A percentile compares a stretch with the other conserved stretches of the same genome.
Conservation (phyloP, 352 stramenopile genomes). For the Phytophthora sojae region DNA sequence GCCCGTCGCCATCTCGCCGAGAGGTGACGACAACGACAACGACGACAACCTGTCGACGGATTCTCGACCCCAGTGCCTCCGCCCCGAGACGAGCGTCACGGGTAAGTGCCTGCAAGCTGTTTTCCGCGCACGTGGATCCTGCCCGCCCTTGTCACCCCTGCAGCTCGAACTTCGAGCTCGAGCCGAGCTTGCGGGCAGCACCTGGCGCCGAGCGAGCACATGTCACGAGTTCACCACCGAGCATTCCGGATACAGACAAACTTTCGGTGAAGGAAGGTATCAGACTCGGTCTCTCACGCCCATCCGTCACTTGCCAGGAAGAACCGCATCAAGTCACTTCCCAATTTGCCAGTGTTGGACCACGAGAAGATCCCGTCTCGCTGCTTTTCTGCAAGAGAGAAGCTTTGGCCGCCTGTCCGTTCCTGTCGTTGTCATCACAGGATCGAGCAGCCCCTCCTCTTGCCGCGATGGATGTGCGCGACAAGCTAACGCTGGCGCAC, state of each 20-base stretch:
- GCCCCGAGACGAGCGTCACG: constrained; percentile 29
- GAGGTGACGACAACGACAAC: constrained; percentile 3
- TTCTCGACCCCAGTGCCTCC: constrained; percentile 28
- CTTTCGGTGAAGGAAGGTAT: constrained; percentile 40
- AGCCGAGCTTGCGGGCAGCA: constrained; percentile 27
- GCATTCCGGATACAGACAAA: constrained; percentile 14
- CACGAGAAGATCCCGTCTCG: constrained; percentile 20
- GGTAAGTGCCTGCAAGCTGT: constrained; percentile 39
- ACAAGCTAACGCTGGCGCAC: constrained; percentile 40
- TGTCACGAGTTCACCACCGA: constrained; percentile 26
- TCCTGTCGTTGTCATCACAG: constrained; percentile 26
- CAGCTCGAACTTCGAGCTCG: neutral
- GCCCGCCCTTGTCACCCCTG: constrained; percentile 15
- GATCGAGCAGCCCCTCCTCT: constrained; percentile 36
- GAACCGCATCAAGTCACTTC: constrained; percentile 12
- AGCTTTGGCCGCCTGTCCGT: constrained; percentile 24
- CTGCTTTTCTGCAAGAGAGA: constrained; percentile 32
- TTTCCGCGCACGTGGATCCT: constrained; percentile 32
- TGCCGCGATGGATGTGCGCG: constrained; percentile 36
- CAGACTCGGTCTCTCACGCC: constrained; percentile 18
- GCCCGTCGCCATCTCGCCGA: constrained; percentile 10
- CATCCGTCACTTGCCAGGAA: constrained; percentile 20
- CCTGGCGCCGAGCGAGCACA: constrained; percentile 24
- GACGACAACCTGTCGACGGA: constrained; percentile 30
- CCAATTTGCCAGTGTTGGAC: constrained; percentile 11